Evolutionary conservation across 2,329 filamentous ascomycete genomes (phyloP).

Genomic region (Trichoderma endophyticum): DNA sequence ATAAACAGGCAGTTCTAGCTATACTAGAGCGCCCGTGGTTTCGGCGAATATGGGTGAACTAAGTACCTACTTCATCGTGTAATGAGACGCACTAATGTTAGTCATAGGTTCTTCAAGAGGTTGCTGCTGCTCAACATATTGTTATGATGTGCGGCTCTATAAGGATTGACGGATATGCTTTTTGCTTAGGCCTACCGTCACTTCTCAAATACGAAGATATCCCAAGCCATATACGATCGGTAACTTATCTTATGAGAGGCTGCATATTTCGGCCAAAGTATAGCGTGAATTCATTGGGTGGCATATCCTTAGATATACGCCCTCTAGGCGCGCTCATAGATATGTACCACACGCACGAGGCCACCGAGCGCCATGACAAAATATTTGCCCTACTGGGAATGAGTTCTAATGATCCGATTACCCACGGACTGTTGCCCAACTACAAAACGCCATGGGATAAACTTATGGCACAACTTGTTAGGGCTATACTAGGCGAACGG

Average conservation of each 20-base stretch:
- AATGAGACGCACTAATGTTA: background rate
- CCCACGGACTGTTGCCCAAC: background rate
- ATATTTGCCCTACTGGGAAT: constrained; percentile 25
- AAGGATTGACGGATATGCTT: constrained; percentile 17
- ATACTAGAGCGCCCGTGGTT: constrained; percentile 8
- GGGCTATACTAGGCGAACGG: background rate
- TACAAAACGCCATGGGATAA: background rate
- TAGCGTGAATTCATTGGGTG: background rate
- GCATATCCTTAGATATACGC: constrained; percentile 25
- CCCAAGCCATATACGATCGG: background rate
- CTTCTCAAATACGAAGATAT: background rate
- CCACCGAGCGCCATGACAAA: constrained; percentile 25
- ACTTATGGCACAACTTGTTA: background rate
- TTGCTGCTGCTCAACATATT: constrained; percentile 19
- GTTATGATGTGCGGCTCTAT: constrained; percentile 10
- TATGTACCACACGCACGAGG: constrained; percentile 18
- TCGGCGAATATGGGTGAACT: constrained; percentile 2
- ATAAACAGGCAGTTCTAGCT: background rate
- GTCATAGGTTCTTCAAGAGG: constrained; percentile 18
- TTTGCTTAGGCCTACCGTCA: constrained; percentile 10
- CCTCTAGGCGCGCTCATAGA: constrained; percentile 13
- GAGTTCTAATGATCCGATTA: constrained; percentile 2
- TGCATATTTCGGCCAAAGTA: constrained; percentile 8
- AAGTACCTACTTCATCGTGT: accelerated
- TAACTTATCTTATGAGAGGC: constrained; percentile 11